phyloP scores from a whole-genome alignment of 2,329 filamentous ascomycete genomes.

The Xylaria sp. region DNA sequence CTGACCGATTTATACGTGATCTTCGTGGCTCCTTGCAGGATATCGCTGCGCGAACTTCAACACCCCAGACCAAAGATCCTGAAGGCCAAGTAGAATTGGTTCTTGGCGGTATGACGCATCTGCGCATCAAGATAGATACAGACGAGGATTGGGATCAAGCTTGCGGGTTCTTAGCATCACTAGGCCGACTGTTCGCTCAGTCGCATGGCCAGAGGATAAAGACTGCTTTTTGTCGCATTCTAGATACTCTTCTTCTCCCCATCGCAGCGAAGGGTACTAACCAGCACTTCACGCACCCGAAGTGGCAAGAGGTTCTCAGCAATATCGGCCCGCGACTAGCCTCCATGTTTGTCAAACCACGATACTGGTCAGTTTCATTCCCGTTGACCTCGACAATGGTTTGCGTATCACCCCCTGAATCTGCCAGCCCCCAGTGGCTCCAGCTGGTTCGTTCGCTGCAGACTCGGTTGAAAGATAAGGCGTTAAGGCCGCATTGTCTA shows the following conservation, averaged over 20 bases:
- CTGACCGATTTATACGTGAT: slow-evolving; percentile 82
- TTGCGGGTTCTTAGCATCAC: slow-evolving; percentile 85
- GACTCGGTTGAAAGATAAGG: slow-evolving; percentile 84
- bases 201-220: slow-evolving; percentile 92
- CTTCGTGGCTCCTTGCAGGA: slow-evolving; percentile 83
- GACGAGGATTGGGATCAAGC: slow-evolving; percentile 84
- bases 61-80: slow-evolving; percentile 68
- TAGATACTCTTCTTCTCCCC: slow-evolving; percentile 86
- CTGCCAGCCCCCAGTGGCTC: slow-evolving; percentile 87
- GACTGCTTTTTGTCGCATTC: slow-evolving; percentile 91
- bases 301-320: slow-evolving; percentile 87
- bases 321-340: slow-evolving; percentile 80
- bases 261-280: slow-evolving; percentile 83
- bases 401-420: slow-evolving; percentile 87
- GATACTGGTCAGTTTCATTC: slow-evolving; percentile 91
- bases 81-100: slow-evolving; percentile 89
- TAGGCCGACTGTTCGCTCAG: slow-evolving; percentile 84
- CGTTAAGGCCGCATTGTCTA: slow-evolving; percentile 80
- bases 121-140: slow-evolving; percentile 79
- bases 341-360: slow-evolving; percentile 89
- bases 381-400: slow-evolving; percentile 87
- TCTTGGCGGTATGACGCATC: slow-evolving; percentile 89
- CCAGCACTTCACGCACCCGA: slow-evolving; percentile 80
- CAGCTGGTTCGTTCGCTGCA: slow-evolving; percentile 82
- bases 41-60: slow-evolving; percentile 74